Conservation (phyloP, 176 grass and related monocot genomes). For the Zea mays region DNA sequence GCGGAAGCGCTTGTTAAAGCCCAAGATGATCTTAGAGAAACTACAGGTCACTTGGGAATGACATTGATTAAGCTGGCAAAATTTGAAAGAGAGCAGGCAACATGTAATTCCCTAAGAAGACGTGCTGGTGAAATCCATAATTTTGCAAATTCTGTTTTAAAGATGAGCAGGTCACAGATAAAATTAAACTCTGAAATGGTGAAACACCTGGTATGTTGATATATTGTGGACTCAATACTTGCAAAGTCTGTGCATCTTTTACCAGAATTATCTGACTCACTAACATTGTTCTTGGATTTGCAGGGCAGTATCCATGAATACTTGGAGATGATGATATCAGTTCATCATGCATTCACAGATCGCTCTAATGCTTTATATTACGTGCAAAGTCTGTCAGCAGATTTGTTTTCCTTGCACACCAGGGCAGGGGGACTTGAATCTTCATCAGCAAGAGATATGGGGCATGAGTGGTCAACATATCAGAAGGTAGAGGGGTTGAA, state of each 20-base stretch:
- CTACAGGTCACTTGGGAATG: conserved; percentile 81
- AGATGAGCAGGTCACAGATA: conserved; percentile 74
- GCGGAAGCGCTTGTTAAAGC: conserved; percentile 80
- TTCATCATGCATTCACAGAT: conserved; percentile 80
- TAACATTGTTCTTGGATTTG: conserved; percentile 36
- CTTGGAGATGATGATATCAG: conserved; percentile 74
- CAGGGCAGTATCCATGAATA: conserved; percentile 94
- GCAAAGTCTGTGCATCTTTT: neutral
- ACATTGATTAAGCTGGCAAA: conserved; percentile 80
- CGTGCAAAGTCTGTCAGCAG: conserved; percentile 67
- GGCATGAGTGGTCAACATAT: conserved; percentile 55
- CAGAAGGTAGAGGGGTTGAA: conserved; percentile 78
- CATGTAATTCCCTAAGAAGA: conserved; percentile 55
- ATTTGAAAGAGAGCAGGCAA: conserved; percentile 72
- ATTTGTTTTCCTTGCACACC: conserved; percentile 61
- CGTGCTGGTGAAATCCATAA: conserved; percentile 59
- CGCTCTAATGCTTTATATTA: conserved; percentile 72
- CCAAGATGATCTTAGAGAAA: conserved; percentile 69
- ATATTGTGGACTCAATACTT: conserved; percentile 18
- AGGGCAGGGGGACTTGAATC: conserved; percentile 68
- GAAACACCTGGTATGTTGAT: conserved; percentile 67
- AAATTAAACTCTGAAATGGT: conserved; percentile 72
- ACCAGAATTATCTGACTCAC: conserved; percentile 25
- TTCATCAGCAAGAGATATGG: conserved; percentile 58
- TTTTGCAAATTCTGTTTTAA: conserved; percentile 69